phyloP scores from a whole-genome alignment of 2,329 filamentous ascomycete species.

The Ophiostoma sp. region DNA sequence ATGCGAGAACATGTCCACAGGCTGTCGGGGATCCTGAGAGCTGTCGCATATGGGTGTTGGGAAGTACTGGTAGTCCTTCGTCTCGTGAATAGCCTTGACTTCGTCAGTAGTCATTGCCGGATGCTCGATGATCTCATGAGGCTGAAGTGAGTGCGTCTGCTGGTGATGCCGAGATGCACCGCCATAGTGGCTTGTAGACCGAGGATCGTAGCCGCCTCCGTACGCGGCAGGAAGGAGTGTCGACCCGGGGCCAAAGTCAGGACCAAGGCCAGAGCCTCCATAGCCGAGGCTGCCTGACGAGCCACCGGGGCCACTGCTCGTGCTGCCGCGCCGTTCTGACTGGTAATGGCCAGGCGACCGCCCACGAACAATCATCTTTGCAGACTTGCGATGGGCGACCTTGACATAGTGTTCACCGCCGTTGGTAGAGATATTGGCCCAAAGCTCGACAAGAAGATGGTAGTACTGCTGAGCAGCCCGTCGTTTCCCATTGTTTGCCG shows the following conservation, averaged over 20 bases:
- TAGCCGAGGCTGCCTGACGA: constrained; percentile 56
- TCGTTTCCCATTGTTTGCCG: constrained; percentile 87
- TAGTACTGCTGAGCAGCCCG: constrained; percentile 89
- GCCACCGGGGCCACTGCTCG: constrained; percentile 62
- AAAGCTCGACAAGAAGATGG: constrained; percentile 81
- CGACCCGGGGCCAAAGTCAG: constrained; percentile 36
- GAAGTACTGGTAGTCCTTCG: constrained; percentile 53
- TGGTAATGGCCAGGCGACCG: constrained; percentile 77
- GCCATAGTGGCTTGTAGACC: constrained; percentile 39
- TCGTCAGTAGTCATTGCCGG: constrained; percentile 47
- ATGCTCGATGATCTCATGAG: constrained; percentile 46
- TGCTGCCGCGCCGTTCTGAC: constrained; percentile 61
- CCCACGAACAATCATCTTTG: constrained; percentile 81
- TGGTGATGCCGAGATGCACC: constrained; percentile 36
- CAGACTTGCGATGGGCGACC: constrained; percentile 66
- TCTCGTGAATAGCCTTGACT: constrained; percentile 43
- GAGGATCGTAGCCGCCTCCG: constrained; percentile 37
- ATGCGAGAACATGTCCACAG: constrained; percentile 47
- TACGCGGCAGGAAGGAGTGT: constrained; percentile 40
- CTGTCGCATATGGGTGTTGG: constrained; percentile 47
- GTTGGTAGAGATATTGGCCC: constrained; percentile 56
- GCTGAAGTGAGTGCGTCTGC: constrained; percentile 23
- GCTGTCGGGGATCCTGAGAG: constrained; percentile 39
- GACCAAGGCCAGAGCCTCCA: constrained; percentile 36
- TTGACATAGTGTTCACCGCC: constrained; percentile 56